Percentiles rank a stretch among this genome's conserved stretches.
Conservation (phyloP, 1,284 basidiomycete species). For the Fistulinella cinereoalba region DNA sequence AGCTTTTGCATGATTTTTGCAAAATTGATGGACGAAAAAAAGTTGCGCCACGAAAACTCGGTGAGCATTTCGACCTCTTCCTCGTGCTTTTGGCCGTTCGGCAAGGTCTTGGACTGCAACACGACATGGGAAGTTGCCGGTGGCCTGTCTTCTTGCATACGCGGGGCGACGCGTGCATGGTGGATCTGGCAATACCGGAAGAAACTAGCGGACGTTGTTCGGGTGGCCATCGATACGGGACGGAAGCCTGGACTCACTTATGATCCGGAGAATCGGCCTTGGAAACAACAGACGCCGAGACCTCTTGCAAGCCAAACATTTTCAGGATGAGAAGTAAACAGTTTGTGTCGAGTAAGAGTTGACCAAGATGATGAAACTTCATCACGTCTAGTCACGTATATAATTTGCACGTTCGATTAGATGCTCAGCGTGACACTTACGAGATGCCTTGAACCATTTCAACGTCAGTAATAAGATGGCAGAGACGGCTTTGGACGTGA, state of each 20-base stretch:
- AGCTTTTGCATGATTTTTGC: slow-evolving; percentile 98
- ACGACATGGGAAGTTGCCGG: slow-evolving; percentile 56
- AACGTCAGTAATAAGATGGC: slow-evolving; percentile 88
- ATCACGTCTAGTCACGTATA: slow-evolving; percentile 69
- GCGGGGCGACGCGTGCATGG: slow-evolving; percentile 62
- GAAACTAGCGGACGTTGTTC: slow-evolving; percentile 58
- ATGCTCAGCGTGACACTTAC: slow-evolving; percentile 46
- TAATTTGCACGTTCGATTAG: slow-evolving; percentile 5
- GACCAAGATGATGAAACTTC: slow-evolving; percentile 98
- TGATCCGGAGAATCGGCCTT: slow-evolving; percentile 87
- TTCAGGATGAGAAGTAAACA: slow-evolving; percentile 93
- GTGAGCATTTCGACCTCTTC: slow-evolving; percentile 90
- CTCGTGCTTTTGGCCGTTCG: slow-evolving; percentile 69
- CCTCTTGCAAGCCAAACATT: slow-evolving; percentile 97
- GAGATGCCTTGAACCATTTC: slow-evolving; percentile 99
- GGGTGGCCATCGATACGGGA: slow-evolving; percentile 2
- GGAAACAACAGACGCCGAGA: slow-evolving; percentile 77
- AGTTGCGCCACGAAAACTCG: slow-evolving; percentile 98
- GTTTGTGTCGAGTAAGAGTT: slow-evolving; percentile 93
- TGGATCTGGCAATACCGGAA: slow-evolving; percentile 90
- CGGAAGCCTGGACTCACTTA: slow-evolving; percentile 51
- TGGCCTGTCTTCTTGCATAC: slow-evolving; percentile 56
- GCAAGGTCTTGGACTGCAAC: slow-evolving; percentile 52
- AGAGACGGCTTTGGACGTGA: slow-evolving; percentile 95
- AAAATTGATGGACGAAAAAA: slow-evolving; percentile 98